These are phyloP conservation scores for Gymnopus androsaceus DNA, from an alignment of 1,284 basidiomycete genomes.

Conservation along the genomic window DNA sequence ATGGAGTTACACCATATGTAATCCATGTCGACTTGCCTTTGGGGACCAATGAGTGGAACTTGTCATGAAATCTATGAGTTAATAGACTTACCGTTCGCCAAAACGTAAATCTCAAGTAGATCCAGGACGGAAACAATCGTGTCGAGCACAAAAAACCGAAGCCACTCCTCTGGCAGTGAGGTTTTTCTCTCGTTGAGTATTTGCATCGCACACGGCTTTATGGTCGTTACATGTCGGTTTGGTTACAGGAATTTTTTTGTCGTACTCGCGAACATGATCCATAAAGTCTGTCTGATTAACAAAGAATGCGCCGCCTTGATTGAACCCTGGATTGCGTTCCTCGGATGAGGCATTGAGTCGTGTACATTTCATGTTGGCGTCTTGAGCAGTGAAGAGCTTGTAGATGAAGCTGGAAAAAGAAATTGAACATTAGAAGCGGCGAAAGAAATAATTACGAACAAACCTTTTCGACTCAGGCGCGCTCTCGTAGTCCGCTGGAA, in stretches of 20 bases:
- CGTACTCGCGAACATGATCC: constrained; percentile 8
- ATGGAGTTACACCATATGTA: constrained; percentile 25
- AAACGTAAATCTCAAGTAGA: constrained; percentile 24
- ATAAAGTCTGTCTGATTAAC: constrained; percentile 10
- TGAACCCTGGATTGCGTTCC: constrained; percentile 16
- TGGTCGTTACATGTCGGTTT: constrained; percentile 10
- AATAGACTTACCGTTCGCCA: constrained; percentile 23
- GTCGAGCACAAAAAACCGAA: constrained; percentile 19
- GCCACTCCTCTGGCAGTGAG: not conserved
- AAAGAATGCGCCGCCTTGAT: constrained; percentile 17
- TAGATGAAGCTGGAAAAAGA: constrained; percentile 15
- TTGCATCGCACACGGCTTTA: constrained; percentile 5
- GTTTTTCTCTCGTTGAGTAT: not conserved
- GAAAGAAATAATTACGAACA: not conserved
- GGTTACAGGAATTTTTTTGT: constrained; percentile 6
- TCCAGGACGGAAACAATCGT: constrained; percentile 19
- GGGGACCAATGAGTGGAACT: not conserved
- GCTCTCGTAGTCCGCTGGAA: constrained; percentile 16
- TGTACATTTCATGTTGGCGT: constrained; percentile 16
- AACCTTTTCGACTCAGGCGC: constrained; percentile 5
- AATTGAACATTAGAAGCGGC: not conserved
- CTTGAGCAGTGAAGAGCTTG: constrained; percentile 14
- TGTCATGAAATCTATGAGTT: not conserved
- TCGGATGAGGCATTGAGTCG: constrained; percentile 14
- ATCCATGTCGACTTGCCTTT: constrained; percentile 31